These are phyloP conservation scores for Cucurbitaria berberidis DNA, from an alignment of 2,329 filamentous ascomycete genomes.

Conservation along the genomic window DNA sequence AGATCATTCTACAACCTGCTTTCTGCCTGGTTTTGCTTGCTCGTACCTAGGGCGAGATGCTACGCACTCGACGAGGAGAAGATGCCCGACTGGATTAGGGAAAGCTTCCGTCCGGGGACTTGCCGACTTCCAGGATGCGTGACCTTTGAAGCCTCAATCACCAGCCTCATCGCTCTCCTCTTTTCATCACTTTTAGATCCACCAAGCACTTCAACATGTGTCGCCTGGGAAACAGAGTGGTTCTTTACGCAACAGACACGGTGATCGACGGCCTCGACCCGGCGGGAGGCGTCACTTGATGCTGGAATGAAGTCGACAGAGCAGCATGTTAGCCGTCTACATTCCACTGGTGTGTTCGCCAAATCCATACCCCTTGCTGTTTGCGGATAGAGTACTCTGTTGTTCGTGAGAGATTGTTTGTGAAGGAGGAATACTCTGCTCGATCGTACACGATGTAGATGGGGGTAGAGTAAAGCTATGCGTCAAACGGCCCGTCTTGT, in stretches of 20 bases:
- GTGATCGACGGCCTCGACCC: not conserved
- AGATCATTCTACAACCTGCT: not conserved
- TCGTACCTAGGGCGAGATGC: not conserved
- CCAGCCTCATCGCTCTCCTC: not conserved
- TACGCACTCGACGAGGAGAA: not conserved
- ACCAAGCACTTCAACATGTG: not conserved
- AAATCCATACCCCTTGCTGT: not conserved
- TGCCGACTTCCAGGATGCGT: not conserved
- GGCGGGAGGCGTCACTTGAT: not conserved
- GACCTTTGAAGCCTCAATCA: not conserved
- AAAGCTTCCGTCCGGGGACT: not conserved
- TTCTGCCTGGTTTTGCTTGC: not conserved
- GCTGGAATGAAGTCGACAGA: constrained; percentile 3
- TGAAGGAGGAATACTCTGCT: not conserved
- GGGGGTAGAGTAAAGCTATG: not conserved
- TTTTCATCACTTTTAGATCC: not conserved
- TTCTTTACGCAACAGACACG: not conserved
- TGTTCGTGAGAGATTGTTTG: not conserved
- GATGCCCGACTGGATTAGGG: not conserved
- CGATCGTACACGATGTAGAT: not conserved
- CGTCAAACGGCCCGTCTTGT: not conserved
- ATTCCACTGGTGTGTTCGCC: constrained; percentile 1
- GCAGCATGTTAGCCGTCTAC: not conserved
- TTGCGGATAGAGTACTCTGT: not conserved
- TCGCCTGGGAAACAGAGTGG: constrained; percentile 17